Conservation (phyloP, 805 yeast species). For the Candida tammaniensis region DNA sequence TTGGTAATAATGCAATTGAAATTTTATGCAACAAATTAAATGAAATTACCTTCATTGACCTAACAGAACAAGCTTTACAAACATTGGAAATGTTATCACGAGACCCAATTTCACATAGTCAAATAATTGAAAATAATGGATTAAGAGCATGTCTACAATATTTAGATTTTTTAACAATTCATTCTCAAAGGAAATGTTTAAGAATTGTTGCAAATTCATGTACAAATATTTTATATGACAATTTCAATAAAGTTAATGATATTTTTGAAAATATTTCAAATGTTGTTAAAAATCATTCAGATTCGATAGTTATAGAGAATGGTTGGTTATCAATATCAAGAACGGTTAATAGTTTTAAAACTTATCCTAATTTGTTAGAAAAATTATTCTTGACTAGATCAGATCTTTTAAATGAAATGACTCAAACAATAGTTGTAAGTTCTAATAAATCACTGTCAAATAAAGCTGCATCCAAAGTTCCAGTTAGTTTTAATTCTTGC, state of each 20-base stretch:
- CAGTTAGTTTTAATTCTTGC: conserved; percentile 35
- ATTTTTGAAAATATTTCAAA: conserved; percentile 59
- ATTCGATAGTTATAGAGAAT: conserved; percentile 57
- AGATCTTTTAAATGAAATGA: conserved; percentile 21
- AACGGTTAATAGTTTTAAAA: conserved; percentile 49
- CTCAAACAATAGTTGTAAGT: conserved; percentile 22
- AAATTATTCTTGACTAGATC: conserved; percentile 29
- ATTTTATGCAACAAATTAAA: conserved; percentile 61
- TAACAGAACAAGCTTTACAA: conserved; percentile 88
- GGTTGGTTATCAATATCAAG: conserved; percentile 65
- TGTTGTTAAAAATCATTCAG: conserved; percentile 54
- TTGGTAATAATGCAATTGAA: conserved; percentile 63
- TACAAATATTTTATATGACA: conserved; percentile 40
- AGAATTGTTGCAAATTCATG: conserved; percentile 71
- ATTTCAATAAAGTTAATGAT: conserved; percentile 49
- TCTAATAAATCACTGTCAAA: conserved; percentile 19
- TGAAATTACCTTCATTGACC: conserved; percentile 80
- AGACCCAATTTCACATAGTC: conserved; percentile 45
- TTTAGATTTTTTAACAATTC: conserved; percentile 84
- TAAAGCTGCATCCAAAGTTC: conserved; percentile 18
- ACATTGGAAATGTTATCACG: conserved; percentile 67
- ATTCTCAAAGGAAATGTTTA: conserved; percentile 82
- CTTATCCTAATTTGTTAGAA: conserved; percentile 44
- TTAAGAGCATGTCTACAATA: conserved; percentile 64
- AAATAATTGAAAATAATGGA: conserved; percentile 58